Base-by-base conservation (phyloP, 495 filamentous ascomycete species). In the Trichocladium uniseriatum region DNA sequence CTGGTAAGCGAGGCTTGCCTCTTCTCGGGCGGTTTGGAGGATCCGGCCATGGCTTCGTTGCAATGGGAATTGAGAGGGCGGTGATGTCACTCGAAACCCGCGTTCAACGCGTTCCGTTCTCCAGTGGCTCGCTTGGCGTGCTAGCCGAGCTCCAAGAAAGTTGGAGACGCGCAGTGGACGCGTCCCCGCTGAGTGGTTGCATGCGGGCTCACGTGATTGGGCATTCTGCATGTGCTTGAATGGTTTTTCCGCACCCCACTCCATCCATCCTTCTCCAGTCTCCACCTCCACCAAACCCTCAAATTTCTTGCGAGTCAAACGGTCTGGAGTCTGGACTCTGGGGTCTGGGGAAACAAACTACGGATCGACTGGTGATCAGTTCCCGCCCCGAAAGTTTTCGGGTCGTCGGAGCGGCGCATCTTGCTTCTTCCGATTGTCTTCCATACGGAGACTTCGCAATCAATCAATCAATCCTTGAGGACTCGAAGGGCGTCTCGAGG, bases 1-100 rank as follows among this genome's bases (percentile, higher is more conserved):
- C 78, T 90, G 1, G 87, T 89, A 43, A 95, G 82, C 5, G 85
- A 84, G 49, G 84, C 78, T 61, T 95, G 88, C 58, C 83, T 87
- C 65, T 83, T 82, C 7, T 52, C 62, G 45, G 63, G 40, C 2
- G 63, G 38, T 21, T 67, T 67, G 1, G 67, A 49, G 24, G 65
- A 54, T 8, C 62, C 59, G 6, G 68, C 59, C 72, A 75, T 75
- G 18, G 32, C 57, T 45, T 16, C 11, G 39, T 6, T 36, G 18
- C 38, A 15, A n/a, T n/a, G n/a, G n/a, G n/a, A n/a, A 6, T 24
- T 36, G 22, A 16, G 18, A 18, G 31, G 20, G 40, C 37, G 18
- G 32, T 31, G 49, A 62, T 62, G 61, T 59, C 54, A 62, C 61
- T 19, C 29, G 15, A 22, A 31, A 15, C 21, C 35, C 43, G 13